A percentile compares a stretch with the other conserved stretches of the same genome.
These are phyloP conservation scores for Cyberlindnera euphorbiiphila DNA, from an alignment of 805 yeast genomes.

Conservation along the genomic window DNA sequence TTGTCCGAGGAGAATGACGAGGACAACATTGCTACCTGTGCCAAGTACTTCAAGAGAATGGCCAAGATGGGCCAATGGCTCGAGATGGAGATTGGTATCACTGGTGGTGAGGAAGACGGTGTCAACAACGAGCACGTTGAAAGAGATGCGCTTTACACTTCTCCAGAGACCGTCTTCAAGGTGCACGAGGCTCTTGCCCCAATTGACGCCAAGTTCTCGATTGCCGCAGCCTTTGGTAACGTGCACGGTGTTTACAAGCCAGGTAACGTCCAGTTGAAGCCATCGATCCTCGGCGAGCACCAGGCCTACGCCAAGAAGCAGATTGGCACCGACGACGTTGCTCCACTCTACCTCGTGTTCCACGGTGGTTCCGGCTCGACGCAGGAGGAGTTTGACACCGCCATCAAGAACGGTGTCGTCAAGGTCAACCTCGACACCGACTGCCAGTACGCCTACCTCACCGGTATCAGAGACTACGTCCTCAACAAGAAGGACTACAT, in stretches of 20 bases:
- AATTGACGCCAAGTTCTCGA: conserved; percentile 96
- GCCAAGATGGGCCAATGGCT: conserved; percentile 94
- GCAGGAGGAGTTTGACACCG: conserved; percentile 86
- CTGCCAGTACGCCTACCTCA: conserved; percentile 96
- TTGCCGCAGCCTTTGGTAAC: conserved; percentile 99
- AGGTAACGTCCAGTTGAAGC: conserved; percentile 93
- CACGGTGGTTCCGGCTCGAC: conserved; percentile 99
- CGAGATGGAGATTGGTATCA: conserved; percentile 99
- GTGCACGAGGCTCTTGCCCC: conserved; percentile 88
- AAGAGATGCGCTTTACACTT: conserved; percentile 86
- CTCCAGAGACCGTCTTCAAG: conserved; percentile 88
- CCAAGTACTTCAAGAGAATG: conserved; percentile 90
- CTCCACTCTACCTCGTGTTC: conserved; percentile 96
- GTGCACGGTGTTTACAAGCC: conserved; percentile 99
- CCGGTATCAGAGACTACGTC: conserved; percentile 96
- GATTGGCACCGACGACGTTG: conserved; percentile 44
- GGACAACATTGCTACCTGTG: conserved; percentile 92
- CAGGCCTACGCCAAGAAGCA: conserved; percentile 81
- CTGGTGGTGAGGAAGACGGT: conserved; percentile 99
- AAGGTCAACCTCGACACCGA: conserved; percentile 99
- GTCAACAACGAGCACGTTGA: conserved; percentile 95
- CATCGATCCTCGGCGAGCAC: conserved; percentile 93
- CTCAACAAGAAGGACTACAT: conserved; percentile 95
- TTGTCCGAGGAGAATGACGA: conserved; percentile 95
- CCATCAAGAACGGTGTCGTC: conserved; percentile 91